Base-by-base conservation (phyloP, 2,329 filamentous ascomycete species). In the Leptosphaerulina australis region DNA sequence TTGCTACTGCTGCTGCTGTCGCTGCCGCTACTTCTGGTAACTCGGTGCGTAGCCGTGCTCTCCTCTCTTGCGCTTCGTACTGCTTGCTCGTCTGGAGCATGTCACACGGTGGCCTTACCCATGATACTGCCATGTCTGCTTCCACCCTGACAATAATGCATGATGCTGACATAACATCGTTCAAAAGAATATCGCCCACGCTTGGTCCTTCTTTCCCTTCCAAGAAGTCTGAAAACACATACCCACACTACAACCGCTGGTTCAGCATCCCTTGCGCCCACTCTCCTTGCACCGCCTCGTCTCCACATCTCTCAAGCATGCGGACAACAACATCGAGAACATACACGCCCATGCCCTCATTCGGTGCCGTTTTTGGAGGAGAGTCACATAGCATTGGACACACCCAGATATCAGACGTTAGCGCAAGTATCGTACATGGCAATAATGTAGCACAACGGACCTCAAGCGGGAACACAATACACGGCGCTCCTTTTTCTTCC, bases 291-390 rank as follows among this genome's bases (percentile, higher is more conserved):
- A 9, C 39, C 22, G 24, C 47, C 22, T 20, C 29, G n/a, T 14
- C 35, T 9, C 29, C 30, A 18, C 40, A 21, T 26, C 48, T 15
- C 31, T 54, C 63, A 60, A 74, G 64, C 55, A 75, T 76, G 73
- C 68, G 71, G 45, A 66, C 72, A 34, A 69, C 58, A 59, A 47
- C 49, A 30, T 47, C 72, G 45, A 62, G 68, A 44, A 59, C 68
- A 9, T 67, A 69, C 55, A 64, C 65, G 72, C 76, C 76, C 69
- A 86, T 90, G 79, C 87, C 87, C 68, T 85, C 87, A 17, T 88
- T 90, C 65, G 88, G 88, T 86, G 86, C 87, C 49, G 86, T 90
- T 48, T 88, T 87, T 76, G 85, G 86, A 69, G 79, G 87, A 59
- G 84, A 87, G 66, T 68, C 75, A 17, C 67, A 61, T 47, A 77